Conservation (phyloP, 2,329 filamentous ascomycete genomes). For the Aspergillus costaricaensis region DNA sequence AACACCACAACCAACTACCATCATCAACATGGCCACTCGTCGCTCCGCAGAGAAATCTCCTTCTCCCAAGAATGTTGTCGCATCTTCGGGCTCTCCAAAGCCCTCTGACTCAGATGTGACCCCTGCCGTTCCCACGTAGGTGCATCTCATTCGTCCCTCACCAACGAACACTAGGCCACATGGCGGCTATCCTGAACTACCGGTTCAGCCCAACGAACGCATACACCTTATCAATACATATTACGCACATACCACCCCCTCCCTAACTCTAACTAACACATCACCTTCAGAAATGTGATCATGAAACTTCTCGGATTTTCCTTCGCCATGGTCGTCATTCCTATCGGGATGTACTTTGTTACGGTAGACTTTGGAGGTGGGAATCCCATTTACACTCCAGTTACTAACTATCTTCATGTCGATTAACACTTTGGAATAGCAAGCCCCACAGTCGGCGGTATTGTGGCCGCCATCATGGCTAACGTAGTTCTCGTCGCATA, state of each 20-base stretch:
- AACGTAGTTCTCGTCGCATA: slow-evolving; percentile 92
- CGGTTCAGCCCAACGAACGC: background rate
- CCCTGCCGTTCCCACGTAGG: slow-evolving; percentile 81
- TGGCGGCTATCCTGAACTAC: slow-evolving; percentile 2
- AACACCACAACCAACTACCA: background rate
- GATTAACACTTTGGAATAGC: slow-evolving; percentile 54
- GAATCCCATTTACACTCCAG: slow-evolving; percentile 21
- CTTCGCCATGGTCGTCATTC: slow-evolving; percentile 82
- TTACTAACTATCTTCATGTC: background rate
- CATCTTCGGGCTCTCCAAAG: slow-evolving; percentile 38
- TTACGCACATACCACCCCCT: background rate
- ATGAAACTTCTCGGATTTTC: slow-evolving; percentile 88
- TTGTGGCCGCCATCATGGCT: slow-evolving; percentile 80
- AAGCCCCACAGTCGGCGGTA: slow-evolving; percentile 85
- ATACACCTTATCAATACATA: background rate
- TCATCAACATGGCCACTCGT: slow-evolving; percentile 33
- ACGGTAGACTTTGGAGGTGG: slow-evolving; percentile 79
- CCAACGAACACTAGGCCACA: slow-evolving; percentile 10
- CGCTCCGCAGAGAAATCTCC: slow-evolving; percentile 32
- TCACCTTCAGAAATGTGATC: slow-evolving; percentile 69
- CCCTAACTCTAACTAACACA: background rate
- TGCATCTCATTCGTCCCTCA: slow-evolving; percentile 19
- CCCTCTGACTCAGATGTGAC: slow-evolving; percentile 68
- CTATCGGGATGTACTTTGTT: slow-evolving; percentile 86
- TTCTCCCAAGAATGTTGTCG: slow-evolving; percentile 28